These are phyloP conservation scores for Citeromyces hawaiiensis DNA, from an alignment of 1,139 yeast genomes.

Conservation along the genomic window DNA sequence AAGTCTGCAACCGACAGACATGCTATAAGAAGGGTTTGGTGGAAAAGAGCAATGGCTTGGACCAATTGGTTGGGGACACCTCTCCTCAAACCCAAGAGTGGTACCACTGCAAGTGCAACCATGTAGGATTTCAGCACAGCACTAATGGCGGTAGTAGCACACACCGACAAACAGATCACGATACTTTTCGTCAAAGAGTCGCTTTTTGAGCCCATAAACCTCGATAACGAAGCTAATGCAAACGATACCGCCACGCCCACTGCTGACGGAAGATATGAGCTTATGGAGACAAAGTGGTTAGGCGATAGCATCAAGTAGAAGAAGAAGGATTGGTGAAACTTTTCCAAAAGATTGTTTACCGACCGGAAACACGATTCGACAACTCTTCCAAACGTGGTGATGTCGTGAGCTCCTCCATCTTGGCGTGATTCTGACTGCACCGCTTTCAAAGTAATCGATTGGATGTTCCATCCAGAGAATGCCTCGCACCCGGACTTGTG, in stretches of 20 bases:
- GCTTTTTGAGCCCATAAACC: conserved; percentile 23
- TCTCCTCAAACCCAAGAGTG: conserved; percentile 3
- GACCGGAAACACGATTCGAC: conserved; percentile 82
- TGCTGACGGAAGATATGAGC: conserved; percentile 85
- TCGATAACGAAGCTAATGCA: conserved; percentile 57
- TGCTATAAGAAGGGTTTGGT: conserved; percentile 28
- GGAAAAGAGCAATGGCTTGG: conserved; percentile 4
- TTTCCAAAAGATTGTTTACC: conserved; percentile 84
- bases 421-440: conserved; percentile 19
- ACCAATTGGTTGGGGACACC: conserved; percentile 3
- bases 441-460: conserved; percentile 74
- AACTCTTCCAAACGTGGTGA: conserved; percentile 85
- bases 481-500: conserved; percentile 44
- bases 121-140: conserved; percentile 8
- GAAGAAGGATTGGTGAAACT: conserved; percentile 94
- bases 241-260: conserved; percentile 58
- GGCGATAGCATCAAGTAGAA: conserved; percentile 81
- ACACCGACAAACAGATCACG: conserved; percentile 6
- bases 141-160: conserved; percentile 7
- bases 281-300: conserved; percentile 75
- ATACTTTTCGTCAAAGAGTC: conserved; percentile 10
- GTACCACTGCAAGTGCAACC: conserved; percentile 1
- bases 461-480: conserved; percentile 94
- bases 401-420: conserved; percentile 47
- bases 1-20: conserved; percentile 76